Conservation (phyloP, 1,284 basidiomycete species). For the Cystobasidium sp. region DNA sequence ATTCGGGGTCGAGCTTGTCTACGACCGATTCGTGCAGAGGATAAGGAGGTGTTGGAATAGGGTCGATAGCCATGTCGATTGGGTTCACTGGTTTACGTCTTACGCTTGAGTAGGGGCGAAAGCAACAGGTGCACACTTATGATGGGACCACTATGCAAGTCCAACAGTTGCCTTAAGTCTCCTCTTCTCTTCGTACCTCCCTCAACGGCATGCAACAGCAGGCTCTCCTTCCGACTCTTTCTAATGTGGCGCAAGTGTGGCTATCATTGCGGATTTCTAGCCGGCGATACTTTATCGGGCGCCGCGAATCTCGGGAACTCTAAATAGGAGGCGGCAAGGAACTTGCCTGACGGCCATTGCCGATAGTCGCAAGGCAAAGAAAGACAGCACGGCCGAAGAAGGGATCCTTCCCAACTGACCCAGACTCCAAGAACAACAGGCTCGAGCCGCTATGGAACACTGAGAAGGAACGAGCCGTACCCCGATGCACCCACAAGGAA, state of each 20-base stretch:
- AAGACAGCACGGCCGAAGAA: no score
- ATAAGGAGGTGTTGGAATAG: slow-evolving; percentile 59
- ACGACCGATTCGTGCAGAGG: slow-evolving; percentile 67
- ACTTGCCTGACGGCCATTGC: no score
- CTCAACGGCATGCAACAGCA: no score
- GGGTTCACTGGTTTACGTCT: not conserved
- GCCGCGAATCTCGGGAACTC: no score
- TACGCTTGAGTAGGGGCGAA: not conserved
- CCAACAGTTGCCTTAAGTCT: no score
- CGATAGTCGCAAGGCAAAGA: no score
- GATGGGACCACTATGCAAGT: not conserved
- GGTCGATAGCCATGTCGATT: slow-evolving; percentile 53
- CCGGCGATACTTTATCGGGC: no score
- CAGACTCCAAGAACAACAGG: not conserved
- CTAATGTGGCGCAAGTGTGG: no score
- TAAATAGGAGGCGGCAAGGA: no score
- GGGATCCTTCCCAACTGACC: not conserved
- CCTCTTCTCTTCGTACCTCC: no score
- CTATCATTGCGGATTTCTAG: no score
- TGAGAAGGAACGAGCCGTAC: slow-evolving; percentile 4
- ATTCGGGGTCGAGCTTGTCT: slow-evolving; percentile 66
- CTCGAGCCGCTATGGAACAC: not conserved
- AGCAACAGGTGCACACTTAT: not conserved
- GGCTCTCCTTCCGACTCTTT: no score
- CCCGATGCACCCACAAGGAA: not conserved